phyloP scores from a whole-genome alignment of 139 green algal genomes.

The Coelastrella sp. region DNA sequence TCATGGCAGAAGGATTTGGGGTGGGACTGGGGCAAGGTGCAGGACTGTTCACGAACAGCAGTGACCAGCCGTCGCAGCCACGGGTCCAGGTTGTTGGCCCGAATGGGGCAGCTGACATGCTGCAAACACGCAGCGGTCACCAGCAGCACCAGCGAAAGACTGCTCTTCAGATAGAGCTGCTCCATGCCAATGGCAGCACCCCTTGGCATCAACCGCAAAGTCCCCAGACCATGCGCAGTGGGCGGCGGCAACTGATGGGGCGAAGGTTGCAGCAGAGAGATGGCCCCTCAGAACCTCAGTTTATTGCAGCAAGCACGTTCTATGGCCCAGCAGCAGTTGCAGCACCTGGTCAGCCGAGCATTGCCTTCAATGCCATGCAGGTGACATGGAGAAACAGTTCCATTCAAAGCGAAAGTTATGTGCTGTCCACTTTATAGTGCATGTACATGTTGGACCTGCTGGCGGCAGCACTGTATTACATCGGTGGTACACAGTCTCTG shows the following conservation, averaged over 20 bases:
- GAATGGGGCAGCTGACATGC: neutral
- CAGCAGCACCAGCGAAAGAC: neutral
- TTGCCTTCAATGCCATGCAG: conserved; percentile 6
- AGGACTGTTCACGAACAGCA: neutral
- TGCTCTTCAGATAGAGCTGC: neutral
- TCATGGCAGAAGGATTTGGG: neutral
- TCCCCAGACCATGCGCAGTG: neutral
- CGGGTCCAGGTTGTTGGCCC: no score
- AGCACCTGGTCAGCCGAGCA: neutral
- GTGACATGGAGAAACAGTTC: no score
- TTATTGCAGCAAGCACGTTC: neutral
- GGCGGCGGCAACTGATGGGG: neutral
- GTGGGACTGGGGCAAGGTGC: neutral
- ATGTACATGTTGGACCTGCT: no score
- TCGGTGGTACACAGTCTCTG: no score
- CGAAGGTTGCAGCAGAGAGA: neutral
- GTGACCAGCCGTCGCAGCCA: neutral
- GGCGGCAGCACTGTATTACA: no score
- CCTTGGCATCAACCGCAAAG: neutral
- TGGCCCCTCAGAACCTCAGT: neutral
- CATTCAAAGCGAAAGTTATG: no score
- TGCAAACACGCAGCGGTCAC: neutral
- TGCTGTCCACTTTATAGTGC: neutral
- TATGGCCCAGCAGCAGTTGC: neutral
- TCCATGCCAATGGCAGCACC: neutral